A percentile compares a stretch with the other conserved stretches of the same genome.
Conservation (phyloP, 768 basidiomycete genomes). For the Macrolepiota fuliginosa region DNA sequence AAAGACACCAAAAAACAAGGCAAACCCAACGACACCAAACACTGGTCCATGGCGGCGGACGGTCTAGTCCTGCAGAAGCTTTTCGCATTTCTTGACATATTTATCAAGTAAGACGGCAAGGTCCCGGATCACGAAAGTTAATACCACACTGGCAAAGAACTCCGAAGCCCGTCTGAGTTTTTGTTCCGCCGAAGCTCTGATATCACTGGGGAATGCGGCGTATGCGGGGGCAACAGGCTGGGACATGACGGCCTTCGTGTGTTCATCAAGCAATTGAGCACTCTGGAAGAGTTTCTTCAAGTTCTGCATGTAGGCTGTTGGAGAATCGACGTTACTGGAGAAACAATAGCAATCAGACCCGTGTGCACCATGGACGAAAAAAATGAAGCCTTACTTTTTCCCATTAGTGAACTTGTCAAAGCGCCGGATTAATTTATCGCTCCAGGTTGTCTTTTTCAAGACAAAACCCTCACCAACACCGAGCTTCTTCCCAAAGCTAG, state of each 20-base stretch:
- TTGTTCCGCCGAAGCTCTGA: conserved; percentile 63
- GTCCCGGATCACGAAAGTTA: conserved; percentile 88
- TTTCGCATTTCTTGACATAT: conserved; percentile 91
- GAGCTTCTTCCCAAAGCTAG: conserved; percentile 83
- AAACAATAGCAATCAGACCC: conserved; percentile 17
- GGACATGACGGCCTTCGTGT: conserved; percentile 68
- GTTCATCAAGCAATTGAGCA: conserved; percentile 83
- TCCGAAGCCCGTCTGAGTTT: conserved; percentile 83
- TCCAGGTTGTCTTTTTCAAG: conserved; percentile 79
- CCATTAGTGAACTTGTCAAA: conserved; percentile 86
- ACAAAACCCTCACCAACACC: conserved; percentile 87
- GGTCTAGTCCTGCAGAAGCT: conserved; percentile 79
- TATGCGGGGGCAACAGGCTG: conserved; percentile 73
- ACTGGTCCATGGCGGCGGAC: neutral
- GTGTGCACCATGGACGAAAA: conserved; percentile 1
- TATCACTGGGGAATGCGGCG: conserved; percentile 61
- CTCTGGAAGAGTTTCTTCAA: conserved; percentile 71
- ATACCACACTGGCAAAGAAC: conserved; percentile 86
- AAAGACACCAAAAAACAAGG: neutral
- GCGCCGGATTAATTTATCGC: conserved; percentile 68
- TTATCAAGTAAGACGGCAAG: conserved; percentile 86
- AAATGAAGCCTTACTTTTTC: conserved; percentile 63
- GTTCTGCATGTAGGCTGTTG: conserved; percentile 77
- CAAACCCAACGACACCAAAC: neutral
- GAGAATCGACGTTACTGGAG: conserved; percentile 74